phyloP scores from a whole-genome alignment of 1,139 yeast genomes.

The Suhomyces terraborum region DNA sequence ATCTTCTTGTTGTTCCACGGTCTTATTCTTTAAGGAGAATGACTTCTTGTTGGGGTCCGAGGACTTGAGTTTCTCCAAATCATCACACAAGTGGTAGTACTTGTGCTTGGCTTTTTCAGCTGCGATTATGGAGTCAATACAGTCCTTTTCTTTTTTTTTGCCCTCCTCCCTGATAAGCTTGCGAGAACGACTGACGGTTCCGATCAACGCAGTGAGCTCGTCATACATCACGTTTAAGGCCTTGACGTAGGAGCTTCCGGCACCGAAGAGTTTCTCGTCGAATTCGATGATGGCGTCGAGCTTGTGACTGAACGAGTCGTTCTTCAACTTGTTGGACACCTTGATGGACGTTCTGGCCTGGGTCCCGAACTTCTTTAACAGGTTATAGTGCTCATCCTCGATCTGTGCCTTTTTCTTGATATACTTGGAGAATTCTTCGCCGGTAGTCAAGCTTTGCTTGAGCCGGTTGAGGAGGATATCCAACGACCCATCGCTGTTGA shows the following conservation, averaged over 20 bases:
- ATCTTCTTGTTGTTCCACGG: constrained; percentile 90
- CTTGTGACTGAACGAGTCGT: constrained; percentile 68
- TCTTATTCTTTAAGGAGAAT: constrained; percentile 74
- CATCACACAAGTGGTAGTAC: constrained; percentile 80
- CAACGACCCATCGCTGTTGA: constrained; percentile 47
- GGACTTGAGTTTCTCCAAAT: constrained; percentile 77
- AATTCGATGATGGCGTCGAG: constrained; percentile 71
- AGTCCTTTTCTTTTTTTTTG: constrained; percentile 77
- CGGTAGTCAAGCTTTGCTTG: constrained; percentile 76
- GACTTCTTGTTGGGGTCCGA: constrained; percentile 84
- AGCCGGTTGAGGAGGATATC: constrained; percentile 71
- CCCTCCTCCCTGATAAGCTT: constrained; percentile 82
- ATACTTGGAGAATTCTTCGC: constrained; percentile 82
- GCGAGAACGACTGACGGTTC: constrained; percentile 69
- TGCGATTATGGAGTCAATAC: constrained; percentile 72
- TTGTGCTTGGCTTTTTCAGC: constrained; percentile 89
- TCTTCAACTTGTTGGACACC: constrained; percentile 47
- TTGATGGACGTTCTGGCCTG: constrained; percentile 57
- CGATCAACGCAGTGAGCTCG: constrained; percentile 73
- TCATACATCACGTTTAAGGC: constrained; percentile 85
- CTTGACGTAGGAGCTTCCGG: constrained; percentile 73
- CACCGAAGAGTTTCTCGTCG: constrained; percentile 74
- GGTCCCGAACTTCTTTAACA: constrained; percentile 65
- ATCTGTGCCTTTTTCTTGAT: constrained; percentile 75
- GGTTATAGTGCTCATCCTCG: constrained; percentile 79